These are phyloP conservation scores for Metschnikowia picachoensis DNA, from an alignment of 805 yeast genomes.

Conservation along the genomic window DNA sequence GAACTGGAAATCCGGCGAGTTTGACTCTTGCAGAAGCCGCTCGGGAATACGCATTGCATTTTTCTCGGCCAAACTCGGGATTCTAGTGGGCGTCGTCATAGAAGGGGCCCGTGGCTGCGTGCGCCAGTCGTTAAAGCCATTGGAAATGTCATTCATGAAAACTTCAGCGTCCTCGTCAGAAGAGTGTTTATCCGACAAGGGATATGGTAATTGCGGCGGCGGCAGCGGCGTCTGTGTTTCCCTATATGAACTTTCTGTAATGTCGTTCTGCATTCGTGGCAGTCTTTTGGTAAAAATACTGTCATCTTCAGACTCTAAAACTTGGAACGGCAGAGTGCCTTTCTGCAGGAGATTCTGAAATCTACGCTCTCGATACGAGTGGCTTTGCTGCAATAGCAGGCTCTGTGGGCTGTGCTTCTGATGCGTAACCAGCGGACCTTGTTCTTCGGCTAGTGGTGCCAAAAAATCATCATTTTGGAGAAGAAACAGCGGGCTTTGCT, in stretches of 20 bases:
- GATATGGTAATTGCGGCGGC: constrained; percentile 6
- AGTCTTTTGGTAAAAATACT: background rate
- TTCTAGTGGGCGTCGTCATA: constrained; percentile 13
- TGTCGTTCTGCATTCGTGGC: too few species aligned
- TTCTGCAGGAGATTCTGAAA: constrained; percentile 18
- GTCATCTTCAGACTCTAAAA: constrained; percentile 2
- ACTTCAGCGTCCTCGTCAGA: constrained; percentile 6
- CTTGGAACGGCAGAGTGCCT: constrained; percentile 10
- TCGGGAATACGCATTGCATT: constrained; percentile 5
- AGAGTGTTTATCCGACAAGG: constrained; percentile 5
- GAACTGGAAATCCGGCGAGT: constrained; percentile 9
- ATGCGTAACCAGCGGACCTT: background rate
- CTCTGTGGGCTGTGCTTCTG: background rate
- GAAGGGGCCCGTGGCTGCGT: background rate
- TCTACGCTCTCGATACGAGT: constrained; percentile 8
- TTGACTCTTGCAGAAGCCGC: constrained; percentile 1
- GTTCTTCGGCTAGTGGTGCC: background rate
- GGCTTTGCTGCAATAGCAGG: background rate
- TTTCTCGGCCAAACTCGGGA: constrained; percentile 12
- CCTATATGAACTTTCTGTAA: too few species aligned
- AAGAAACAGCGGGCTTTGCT: constrained; percentile 1
- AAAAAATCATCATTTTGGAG: background rate
- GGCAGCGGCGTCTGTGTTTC: background rate
- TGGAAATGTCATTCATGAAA: background rate
- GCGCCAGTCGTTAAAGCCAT: background rate